Evolutionary conservation across 345 rosid species (phyloP).

Genomic region (Corchorus olitorius): DNA sequence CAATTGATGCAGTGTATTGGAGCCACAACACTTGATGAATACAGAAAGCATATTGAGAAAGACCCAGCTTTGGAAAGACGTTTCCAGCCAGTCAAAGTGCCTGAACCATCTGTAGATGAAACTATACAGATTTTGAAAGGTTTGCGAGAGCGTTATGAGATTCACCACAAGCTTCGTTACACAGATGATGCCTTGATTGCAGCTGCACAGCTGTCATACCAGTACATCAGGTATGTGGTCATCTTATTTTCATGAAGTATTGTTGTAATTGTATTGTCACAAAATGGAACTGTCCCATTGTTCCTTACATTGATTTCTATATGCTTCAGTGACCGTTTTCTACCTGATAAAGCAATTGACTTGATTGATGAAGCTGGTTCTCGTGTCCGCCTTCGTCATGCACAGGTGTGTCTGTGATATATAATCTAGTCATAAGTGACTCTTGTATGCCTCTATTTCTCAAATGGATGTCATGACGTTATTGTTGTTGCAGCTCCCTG

Average conservation of each 20-base stretch:
- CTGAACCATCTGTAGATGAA: constrained; percentile 96
- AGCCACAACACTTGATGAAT: constrained; percentile 97
- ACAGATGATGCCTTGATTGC: constrained; percentile 86
- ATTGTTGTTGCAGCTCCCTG: constrained; percentile 68
- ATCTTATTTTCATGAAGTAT: neutral
- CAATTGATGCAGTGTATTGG: constrained; percentile 84
- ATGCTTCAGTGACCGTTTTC: constrained; percentile 82
- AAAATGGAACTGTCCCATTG: neutral
- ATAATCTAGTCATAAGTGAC: neutral
- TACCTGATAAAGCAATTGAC: constrained; percentile 98
- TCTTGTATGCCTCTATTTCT: neutral
- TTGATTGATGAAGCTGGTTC: constrained; percentile 99
- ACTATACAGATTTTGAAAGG: constrained; percentile 92
- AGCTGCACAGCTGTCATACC: constrained; percentile 95
- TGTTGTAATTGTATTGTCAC: neutral
- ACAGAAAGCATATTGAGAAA: constrained; percentile 97
- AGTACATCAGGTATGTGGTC: constrained; percentile 77
- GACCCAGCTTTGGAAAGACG: constrained; percentile 99
- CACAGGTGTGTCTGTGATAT: constrained; percentile 55
- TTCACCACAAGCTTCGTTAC: constrained; percentile 97
- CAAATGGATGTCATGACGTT: constrained; percentile 21
- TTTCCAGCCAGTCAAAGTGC: constrained; percentile 99
- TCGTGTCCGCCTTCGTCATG: constrained; percentile 95
- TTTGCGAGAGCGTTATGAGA: constrained; percentile 92
- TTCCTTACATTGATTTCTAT: neutral